Evolutionary conservation across 2,329 filamentous ascomycete species (phyloP), one percentile per base, ranked within the genome.

Genomic region (Aspergillus sp.): DNA sequence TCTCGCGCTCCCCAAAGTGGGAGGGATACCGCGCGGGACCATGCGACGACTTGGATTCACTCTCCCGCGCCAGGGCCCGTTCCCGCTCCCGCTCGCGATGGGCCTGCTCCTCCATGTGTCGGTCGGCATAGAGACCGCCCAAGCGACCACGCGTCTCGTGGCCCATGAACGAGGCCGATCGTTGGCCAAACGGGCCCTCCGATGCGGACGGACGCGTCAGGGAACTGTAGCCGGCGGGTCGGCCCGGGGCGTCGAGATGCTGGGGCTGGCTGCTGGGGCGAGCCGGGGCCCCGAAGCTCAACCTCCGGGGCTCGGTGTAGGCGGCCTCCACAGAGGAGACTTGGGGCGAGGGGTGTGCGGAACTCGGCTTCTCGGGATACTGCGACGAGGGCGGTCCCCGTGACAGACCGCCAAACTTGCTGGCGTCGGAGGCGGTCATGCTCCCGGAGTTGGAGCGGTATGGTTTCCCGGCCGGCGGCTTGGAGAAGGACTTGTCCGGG

Each of bases 401-500:
- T 44, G 69, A 61, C 44, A 71, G 20, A 0, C 63, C 61, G 5
- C 66, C 65, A 42, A 69, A 71, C 50, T 65, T 69, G 20, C 64
- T 54, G 48, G 69, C 65, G 13, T 75, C 72, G 1, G 62, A 44
- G 45, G 63, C 59, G 1, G 65, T 58, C 13, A 64, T 61, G 11
- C 68, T 66, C 9, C 70, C 69, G 0, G 72, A 74, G 36, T 66
- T 66, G 25, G 72, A 71, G 40, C 71, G 65, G 43, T 72, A 74
- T 2, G 67, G 62, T 11, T 71, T 67, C 14, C 63, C 60, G 5
- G 63, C 55, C 38, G 65, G 64, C 7, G 62, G 62, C 58, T 69
- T 84, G 77, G 72, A 84, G 83, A 50, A 79, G 44, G 80, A 76
- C 55, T 86, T 84, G 42, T 91, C 88, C n/a, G 88, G 88, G 0